Evolutionary conservation across 208 protist species (phyloP).

Genomic region (Cochliopodium minus): DNA sequence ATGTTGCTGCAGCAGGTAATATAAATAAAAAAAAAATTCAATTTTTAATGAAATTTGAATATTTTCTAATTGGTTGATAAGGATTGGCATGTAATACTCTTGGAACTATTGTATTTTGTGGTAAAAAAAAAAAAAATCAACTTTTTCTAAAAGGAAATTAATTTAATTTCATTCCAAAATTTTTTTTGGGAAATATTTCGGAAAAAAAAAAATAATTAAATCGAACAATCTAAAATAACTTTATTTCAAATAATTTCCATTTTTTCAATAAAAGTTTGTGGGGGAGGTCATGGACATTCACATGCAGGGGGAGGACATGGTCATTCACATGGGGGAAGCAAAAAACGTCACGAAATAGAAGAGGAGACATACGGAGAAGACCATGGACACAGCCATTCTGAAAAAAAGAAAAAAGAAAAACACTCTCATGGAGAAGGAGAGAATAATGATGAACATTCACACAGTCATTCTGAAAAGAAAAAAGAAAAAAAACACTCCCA

Average conservation of each 20-base stretch:
- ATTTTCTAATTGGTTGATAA: constrained; percentile 16
- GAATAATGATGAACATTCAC: neutral
- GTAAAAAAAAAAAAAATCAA: neutral
- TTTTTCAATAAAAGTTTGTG: too few species aligned
- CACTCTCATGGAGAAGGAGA: constrained; percentile 16
- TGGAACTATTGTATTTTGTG: neutral
- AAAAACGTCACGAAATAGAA: constrained; percentile 4
- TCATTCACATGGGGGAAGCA: constrained; percentile 12
- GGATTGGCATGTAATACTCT: neutral
- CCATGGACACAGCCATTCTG: constrained; percentile 19
- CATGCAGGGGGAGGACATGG: constrained; percentile 15
- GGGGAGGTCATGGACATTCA: constrained; percentile 23
- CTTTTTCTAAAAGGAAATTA: neutral
- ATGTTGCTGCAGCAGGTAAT: constrained; percentile 12
- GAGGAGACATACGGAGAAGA: constrained; percentile 13
- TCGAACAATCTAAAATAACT: too few species aligned
- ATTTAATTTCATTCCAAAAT: neutral
- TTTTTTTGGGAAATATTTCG: neutral
- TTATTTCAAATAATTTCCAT: too few species aligned
- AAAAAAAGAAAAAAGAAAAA: constrained; percentile 12
- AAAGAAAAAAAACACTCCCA: constrained; percentile 6
- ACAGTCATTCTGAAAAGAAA: constrained; percentile 26
- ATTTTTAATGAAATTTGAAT: too few species aligned
- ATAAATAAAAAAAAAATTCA: too few species aligned
- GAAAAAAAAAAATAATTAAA: neutral